Conservation (phyloP, 129 eudicot species). For the Chrysanthemum makinoi region DNA sequence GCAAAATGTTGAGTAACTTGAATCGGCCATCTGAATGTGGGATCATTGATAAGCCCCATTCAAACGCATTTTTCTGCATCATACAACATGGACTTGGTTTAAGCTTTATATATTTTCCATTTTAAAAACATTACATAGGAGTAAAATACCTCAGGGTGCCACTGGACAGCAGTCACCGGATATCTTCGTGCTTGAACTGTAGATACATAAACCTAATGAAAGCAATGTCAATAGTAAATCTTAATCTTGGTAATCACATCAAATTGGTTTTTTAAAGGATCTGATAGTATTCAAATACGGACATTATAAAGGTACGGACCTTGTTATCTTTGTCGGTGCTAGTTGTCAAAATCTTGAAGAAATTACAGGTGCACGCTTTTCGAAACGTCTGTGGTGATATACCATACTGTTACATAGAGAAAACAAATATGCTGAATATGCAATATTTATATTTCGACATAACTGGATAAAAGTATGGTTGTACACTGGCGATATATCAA, state of each 20-base stretch:
- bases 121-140: background rate
- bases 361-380: slow-evolving; percentile 40
- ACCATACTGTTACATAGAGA: slow-evolving; percentile 55
- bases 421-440: background rate
- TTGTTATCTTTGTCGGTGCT: slow-evolving; percentile 53
- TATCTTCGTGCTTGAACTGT: slow-evolving; percentile 68
- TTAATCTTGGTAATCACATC: background rate
- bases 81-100: background rate
- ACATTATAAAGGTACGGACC: slow-evolving; percentile 30
- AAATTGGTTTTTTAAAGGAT: background rate
- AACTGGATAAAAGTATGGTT: background rate
- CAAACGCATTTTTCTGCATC: slow-evolving; percentile 86
- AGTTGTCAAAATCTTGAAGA: slow-evolving; percentile 71
- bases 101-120: no score
- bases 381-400: slow-evolving; percentile 71
- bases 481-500: background rate
- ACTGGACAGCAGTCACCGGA: slow-evolving; percentile 79
- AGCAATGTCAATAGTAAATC: slow-evolving; percentile 3
- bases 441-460: background rate
- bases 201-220: slow-evolving; percentile 72
- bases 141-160: slow-evolving; percentile 89
- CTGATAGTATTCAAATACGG: background rate
- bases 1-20: slow-evolving; percentile 90
- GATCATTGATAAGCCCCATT: slow-evolving; percentile 71
- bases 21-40: slow-evolving; percentile 81